Base-by-base conservation (phyloP, 2,329 filamentous ascomycete genomes). In the Sporothrix globosa region DNA sequence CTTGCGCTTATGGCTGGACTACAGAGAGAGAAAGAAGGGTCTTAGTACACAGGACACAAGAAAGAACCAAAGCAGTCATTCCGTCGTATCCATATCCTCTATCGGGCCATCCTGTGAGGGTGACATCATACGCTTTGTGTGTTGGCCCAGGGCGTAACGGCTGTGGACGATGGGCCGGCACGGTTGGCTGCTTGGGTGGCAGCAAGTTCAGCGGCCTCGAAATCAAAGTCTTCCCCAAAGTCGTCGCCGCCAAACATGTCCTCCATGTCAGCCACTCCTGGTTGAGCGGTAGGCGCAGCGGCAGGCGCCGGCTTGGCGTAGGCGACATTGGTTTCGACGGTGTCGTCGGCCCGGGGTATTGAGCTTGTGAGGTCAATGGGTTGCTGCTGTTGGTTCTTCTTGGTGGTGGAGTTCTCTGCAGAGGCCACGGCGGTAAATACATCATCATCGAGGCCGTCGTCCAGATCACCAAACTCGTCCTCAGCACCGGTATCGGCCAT, bases 161-260 rank as follows among this genome's bases (percentile, higher is more conserved):
- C 39, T 3, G 63, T 46, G 11, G 63, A 52, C 17, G 63, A 4
- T 2, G 46, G 44, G 2, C 17, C 46, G 9, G 69, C 19, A 0
- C 21, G 67, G 30, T 21, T 66, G 13, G 48, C 70, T 71, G 89
- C 88, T 81, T 96, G 90, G 65, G 91, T 92, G 61, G 91, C 91
- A 76, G 87, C 88, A 74, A 90, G 81, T 80, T 93, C 90, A 74
- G 89, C 89, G 72, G 90, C 89, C 75, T 95, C 92, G 76, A 92
- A 91, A 79, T 97, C 93, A 79, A 89, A 85, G 75, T 88, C 82
- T 74, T 85, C 87, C 61, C 89, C 91, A 82, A 92, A 92, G 76
- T 66, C 63, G 27, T 93, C 93, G 80, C 93, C 92, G 71, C 87
- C 90, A 74, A 86, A 88, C 52, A 82, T 77, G 73, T 83, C 82